A percentile compares a stretch with the other conserved stretches of the same genome.
Evolutionary conservation across 306 rosid genomes (phyloP).

Genomic region (Sicyos baderoa): DNA sequence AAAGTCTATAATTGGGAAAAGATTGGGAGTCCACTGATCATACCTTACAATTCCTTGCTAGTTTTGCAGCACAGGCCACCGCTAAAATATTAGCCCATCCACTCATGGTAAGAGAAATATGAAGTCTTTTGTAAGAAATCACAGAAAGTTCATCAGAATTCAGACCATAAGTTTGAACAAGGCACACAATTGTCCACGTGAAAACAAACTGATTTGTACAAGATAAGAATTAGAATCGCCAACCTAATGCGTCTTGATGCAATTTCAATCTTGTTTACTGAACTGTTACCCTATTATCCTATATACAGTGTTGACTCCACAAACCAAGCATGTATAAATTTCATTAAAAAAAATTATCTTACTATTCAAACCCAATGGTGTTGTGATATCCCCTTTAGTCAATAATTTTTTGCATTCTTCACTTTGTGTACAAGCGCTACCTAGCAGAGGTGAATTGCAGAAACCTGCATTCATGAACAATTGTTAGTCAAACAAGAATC

Average conservation of each 20-base stretch:
- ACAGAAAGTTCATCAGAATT: constrained; percentile 7
- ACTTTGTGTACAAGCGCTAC: not conserved
- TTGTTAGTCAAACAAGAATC: not conserved
- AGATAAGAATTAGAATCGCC: constrained; percentile 36
- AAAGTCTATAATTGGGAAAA: not conserved
- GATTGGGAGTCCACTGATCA: constrained; percentile 11
- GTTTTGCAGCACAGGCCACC: not conserved
- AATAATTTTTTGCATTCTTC: constrained; percentile 8
- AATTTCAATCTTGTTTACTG: constrained; percentile 21
- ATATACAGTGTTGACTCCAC: constrained; percentile 38
- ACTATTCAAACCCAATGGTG: constrained; percentile 13
- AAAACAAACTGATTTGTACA: constrained; percentile 53
- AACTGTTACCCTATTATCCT: constrained; percentile 32
- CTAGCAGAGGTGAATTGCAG: not conserved
- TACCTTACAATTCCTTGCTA: not conserved
- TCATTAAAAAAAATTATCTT: constrained; percentile 8
- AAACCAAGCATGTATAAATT: constrained; percentile 7
- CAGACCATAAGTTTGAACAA: constrained; percentile 25
- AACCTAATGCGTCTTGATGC: constrained; percentile 21
- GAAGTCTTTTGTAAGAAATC: constrained; percentile 12
- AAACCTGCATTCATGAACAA: constrained; percentile 11
- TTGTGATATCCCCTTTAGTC: not conserved
- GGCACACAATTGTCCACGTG: constrained; percentile 37
- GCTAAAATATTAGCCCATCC: not conserved
- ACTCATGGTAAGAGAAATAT: not conserved